Evolutionary conservation across 495 filamentous ascomycete genomes (phyloP), one percentile per base, ranked within the genome.

Genomic region (Penicillium riverlandense): DNA sequence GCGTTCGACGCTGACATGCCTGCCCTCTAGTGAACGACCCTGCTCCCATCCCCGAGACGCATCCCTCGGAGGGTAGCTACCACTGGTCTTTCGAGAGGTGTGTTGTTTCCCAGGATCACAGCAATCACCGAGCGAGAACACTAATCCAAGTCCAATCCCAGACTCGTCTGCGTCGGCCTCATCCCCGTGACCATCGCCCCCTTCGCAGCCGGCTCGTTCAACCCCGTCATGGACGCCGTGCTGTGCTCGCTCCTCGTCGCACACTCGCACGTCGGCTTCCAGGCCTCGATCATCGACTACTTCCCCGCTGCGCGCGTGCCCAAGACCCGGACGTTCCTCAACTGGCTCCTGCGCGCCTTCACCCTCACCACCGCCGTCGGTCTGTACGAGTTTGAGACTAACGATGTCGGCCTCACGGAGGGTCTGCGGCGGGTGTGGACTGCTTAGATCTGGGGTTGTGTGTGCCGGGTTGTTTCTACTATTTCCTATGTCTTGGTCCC

Each of bases 371-470:
- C 92, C 33, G 88, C 84, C 22, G 71, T 95, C 52, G 91, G 90
- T 38, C 75, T 96, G 45, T 98, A 97, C 69, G 90, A 96, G 72
- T 96, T 97, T 62, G 90, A 98, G 82, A 98, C 92, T n/a, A 96
- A 95, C 61, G 92, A 98, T 56, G 89, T 98, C 33, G 92, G 92
- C 41, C 58, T 98, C 44, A 95, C 88, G 11, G 90, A 95, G 75
- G 83, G 84, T 28, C 72, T 94, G 48, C 88, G 84, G 76, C 77
- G 85, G 50, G 72, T 95, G 52, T 96, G 90, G 90, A 83, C 73
- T 49, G 90, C 90, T 55, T 73, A 69, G 50, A 42, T 16, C 35
- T 59, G 49, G 54, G 50, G 53, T 52, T 47, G 40, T 52, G 52
- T 58, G 47, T 48, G 42, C 58, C 63, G 53, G 30, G 46, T 54